These are phyloP conservation scores for Heimioporus punctisporus DNA, from an alignment of 1,284 basidiomycete genomes.

Conservation along the genomic window DNA sequence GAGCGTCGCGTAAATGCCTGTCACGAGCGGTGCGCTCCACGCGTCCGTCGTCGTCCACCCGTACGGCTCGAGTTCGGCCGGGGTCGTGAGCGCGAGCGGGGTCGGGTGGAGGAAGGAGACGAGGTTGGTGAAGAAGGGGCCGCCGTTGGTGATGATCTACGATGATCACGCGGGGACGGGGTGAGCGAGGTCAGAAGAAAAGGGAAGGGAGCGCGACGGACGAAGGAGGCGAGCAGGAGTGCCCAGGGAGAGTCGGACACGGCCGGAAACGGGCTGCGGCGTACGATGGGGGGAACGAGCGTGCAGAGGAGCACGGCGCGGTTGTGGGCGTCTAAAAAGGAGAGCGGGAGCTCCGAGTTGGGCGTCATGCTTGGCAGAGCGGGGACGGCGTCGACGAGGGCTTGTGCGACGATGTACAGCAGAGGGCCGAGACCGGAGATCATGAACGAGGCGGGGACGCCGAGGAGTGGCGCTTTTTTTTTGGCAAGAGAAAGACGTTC, in stretches of 20 bases:
- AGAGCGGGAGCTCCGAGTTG: conserved; percentile 61
- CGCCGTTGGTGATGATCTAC: conserved; percentile 70
- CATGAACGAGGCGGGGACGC: conserved; percentile 71
- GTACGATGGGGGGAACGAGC: conserved; percentile 66
- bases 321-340: conserved; percentile 67
- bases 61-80: conserved; percentile 67
- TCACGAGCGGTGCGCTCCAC: conserved; percentile 74
- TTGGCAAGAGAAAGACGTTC: too few species aligned
- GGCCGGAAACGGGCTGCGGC: conserved; percentile 45
- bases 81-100: conserved; percentile 62
- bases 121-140: conserved; percentile 72
- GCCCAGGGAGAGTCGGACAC: conserved; percentile 72
- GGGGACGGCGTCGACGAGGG: conserved; percentile 58
- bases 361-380: conserved; percentile 51
- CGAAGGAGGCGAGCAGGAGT: conserved; percentile 66
- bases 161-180: background rate
- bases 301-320: conserved; percentile 74
- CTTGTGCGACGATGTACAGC: conserved; percentile 57
- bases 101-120: conserved; percentile 72
- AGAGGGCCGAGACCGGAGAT: conserved; percentile 58
- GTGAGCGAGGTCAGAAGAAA: background rate
- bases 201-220: conserved; percentile 33
- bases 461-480: conserved; percentile 71
- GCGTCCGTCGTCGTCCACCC: conserved; percentile 78
- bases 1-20: conserved; percentile 70